Evolutionary conservation across 495 filamentous ascomycete genomes (phyloP).

Genomic region (Penicillium turbatum): DNA sequence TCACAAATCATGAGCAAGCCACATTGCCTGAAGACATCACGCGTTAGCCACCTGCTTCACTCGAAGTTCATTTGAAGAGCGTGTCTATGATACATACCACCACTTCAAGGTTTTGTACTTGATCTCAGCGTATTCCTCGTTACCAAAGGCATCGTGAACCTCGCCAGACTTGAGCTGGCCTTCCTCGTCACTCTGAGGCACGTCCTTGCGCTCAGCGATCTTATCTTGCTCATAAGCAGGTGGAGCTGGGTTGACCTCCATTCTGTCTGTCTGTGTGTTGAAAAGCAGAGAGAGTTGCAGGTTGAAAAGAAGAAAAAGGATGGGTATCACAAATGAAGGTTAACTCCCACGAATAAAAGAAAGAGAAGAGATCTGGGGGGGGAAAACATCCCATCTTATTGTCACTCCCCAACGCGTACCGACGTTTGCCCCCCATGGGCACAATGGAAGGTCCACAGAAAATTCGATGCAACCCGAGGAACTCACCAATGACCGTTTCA

Average conservation of each 20-base stretch:
- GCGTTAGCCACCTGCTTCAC: slow-evolving; percentile 4
- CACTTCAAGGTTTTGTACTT: slow-evolving; percentile 47
- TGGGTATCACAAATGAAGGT: not conserved
- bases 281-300: not conserved
- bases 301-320: not conserved
- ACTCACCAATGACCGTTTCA: slow-evolving; percentile 1
- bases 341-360: not conserved
- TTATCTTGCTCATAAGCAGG: slow-evolving; percentile 23
- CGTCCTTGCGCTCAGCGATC: slow-evolving; percentile 17
- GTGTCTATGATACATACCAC: slow-evolving; percentile 33
- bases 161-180: slow-evolving; percentile 35
- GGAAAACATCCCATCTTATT: not conserved
- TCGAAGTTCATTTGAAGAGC: not conserved
- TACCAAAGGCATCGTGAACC: slow-evolving; percentile 39
- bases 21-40: slow-evolving; percentile 26
- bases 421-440: not conserved
- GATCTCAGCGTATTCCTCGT: slow-evolving; percentile 41
- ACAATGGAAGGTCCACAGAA: slow-evolving; percentile 5
- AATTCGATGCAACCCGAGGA: not conserved
- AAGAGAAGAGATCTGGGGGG: not conserved
- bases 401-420: not conserved
- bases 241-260: slow-evolving; percentile 22
- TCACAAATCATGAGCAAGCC: slow-evolving; percentile 62
- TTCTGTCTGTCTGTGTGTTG: slow-evolving; percentile 9
- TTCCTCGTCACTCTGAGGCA: slow-evolving; percentile 22